A percentile compares a stretch with the other conserved stretches of the same genome.
Conservation (phyloP, 331 rosid genomes). For the Phaseolus coccineus region DNA sequence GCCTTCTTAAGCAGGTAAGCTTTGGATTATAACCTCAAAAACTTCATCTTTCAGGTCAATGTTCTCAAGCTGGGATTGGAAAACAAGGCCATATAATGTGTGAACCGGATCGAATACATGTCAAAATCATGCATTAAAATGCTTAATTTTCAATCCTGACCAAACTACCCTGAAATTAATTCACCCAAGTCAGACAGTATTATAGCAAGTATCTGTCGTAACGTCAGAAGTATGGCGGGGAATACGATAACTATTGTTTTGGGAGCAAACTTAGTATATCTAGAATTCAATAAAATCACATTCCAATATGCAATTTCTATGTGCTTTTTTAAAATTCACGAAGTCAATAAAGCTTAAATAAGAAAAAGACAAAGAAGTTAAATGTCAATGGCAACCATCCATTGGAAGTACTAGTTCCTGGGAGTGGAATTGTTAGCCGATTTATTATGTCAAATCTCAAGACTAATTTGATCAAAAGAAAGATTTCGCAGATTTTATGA, state of each 20-base stretch:
- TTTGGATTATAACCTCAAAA: constrained; percentile 50
- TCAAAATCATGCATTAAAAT: constrained; percentile 31
- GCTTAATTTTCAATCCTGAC: constrained; percentile 40
- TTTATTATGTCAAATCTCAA: constrained; percentile 33
- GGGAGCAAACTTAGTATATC: constrained; percentile 28
- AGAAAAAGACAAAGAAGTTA: not conserved
- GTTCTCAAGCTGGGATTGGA: constrained; percentile 56
- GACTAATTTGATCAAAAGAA: constrained; percentile 15
- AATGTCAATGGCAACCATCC: constrained; percentile 43
- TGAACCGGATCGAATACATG: constrained; percentile 49
- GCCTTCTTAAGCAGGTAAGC: constrained; percentile 41
- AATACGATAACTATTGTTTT: constrained; percentile 45
- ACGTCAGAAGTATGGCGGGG: constrained; percentile 3
- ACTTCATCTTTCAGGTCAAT: constrained; percentile 55
- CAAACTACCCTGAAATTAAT: constrained; percentile 45
- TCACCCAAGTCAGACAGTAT: constrained; percentile 37
- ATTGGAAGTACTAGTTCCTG: constrained; percentile 11
- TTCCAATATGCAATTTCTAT: constrained; percentile 22
- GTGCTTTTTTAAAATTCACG: constrained; percentile 14
- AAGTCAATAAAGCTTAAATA: constrained; percentile 33
- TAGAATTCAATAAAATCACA: constrained; percentile 38
- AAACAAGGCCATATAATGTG: constrained; percentile 26
- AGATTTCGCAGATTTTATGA: not conserved
- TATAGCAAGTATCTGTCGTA: constrained; percentile 29
- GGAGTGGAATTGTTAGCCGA: not conserved